A percentile compares a stretch with the other conserved stretches of the same genome.
phyloP scores from a whole-genome alignment of 2,329 filamentous ascomycete species.

The Berkeleyomyces basicola region DNA sequence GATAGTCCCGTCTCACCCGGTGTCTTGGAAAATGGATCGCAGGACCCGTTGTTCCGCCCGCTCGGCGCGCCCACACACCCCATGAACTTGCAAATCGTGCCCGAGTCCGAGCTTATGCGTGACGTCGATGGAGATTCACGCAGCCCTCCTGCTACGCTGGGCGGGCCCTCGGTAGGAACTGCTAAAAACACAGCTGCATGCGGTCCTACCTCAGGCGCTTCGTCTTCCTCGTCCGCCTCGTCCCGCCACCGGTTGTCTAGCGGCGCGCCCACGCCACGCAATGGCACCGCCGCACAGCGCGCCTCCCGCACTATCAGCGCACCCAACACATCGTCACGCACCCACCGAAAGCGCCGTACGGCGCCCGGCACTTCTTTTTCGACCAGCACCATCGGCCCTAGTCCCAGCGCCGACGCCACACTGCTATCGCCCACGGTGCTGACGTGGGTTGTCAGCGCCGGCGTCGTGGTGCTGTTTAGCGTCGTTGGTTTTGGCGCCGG shows the following conservation, averaged over 20 bases:
- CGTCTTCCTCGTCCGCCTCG: background rate
- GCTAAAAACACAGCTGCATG: conserved; percentile 3
- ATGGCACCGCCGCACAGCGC: conserved; percentile 19
- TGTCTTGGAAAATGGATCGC: conserved; percentile 12
- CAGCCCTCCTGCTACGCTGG: background rate
- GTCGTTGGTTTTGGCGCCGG: conserved; percentile 54
- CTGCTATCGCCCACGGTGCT: conserved; percentile 42
- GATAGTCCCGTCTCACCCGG: conserved; percentile 22
- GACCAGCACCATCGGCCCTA: conserved; percentile 16
- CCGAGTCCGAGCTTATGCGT: conserved; percentile 41
- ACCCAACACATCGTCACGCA: background rate
- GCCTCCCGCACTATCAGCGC: conserved; percentile 24
- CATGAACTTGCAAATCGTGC: conserved; percentile 41
- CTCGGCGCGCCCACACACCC: conserved; percentile 33
- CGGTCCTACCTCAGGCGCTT: background rate
- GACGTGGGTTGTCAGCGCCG: conserved; percentile 49
- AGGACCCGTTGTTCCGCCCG: conserved; percentile 21
- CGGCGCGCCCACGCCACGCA: background rate
- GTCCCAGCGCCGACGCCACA: conserved; percentile 22
- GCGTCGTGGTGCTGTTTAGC: conserved; percentile 49
- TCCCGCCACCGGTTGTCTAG: background rate
- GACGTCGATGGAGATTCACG: conserved; percentile 15
- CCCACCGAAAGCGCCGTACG: conserved; percentile 41
- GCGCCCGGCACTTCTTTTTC: background rate
- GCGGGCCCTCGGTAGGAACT: conserved; percentile 15